phyloP scores from a whole-genome alignment of 495 filamentous ascomycete species.

The Daldinia childiae region DNA sequence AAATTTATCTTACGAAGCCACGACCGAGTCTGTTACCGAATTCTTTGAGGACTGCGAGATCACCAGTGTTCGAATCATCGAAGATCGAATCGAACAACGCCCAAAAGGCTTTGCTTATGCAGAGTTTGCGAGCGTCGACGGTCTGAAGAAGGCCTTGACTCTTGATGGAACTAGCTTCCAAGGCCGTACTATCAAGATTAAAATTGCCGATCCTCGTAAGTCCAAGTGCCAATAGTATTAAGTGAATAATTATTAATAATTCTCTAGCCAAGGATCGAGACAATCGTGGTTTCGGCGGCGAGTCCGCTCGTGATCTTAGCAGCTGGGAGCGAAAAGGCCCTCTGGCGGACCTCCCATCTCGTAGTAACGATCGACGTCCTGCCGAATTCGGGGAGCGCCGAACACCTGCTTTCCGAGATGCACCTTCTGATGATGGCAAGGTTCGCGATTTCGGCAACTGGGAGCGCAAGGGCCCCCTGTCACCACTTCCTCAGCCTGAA shows the following conservation, averaged over 20 bases:
- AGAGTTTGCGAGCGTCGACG: slow-evolving; percentile 88
- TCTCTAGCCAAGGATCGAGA: slow-evolving; percentile 73
- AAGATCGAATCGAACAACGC: slow-evolving; percentile 88
- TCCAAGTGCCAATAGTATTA: slow-evolving; percentile 4
- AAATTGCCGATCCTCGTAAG: slow-evolving; percentile 61
- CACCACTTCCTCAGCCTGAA: slow-evolving; percentile 69
- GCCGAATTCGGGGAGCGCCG: slow-evolving; percentile 56
- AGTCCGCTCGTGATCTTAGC: slow-evolving; percentile 68
- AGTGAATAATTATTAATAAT: slow-evolving; percentile 42
- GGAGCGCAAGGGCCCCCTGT: slow-evolving; percentile 93
- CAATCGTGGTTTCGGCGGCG: slow-evolving; percentile 49
- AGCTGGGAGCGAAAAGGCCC: slow-evolving; percentile 95
- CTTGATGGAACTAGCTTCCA: slow-evolving; percentile 81
- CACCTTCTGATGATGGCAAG: slow-evolving; percentile 75
- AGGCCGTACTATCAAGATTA: slow-evolving; percentile 87
- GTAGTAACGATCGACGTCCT: slow-evolving; percentile 60
- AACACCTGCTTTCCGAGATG: slow-evolving; percentile 47
- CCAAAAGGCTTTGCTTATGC: slow-evolving; percentile 99
- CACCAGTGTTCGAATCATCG: slow-evolving; percentile 91
- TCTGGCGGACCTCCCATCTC: slow-evolving; percentile 74
- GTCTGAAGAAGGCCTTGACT: slow-evolving; percentile 89
- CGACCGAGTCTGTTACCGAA: slow-evolving; percentile 77
- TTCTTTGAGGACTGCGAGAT: slow-evolving; percentile 88
- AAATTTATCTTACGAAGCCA: slow-evolving; percentile 94
- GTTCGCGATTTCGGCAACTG: slow-evolving; percentile 89